phyloP scores from a whole-genome alignment of 208 protist species.

The Crithidia bombi region DNA sequence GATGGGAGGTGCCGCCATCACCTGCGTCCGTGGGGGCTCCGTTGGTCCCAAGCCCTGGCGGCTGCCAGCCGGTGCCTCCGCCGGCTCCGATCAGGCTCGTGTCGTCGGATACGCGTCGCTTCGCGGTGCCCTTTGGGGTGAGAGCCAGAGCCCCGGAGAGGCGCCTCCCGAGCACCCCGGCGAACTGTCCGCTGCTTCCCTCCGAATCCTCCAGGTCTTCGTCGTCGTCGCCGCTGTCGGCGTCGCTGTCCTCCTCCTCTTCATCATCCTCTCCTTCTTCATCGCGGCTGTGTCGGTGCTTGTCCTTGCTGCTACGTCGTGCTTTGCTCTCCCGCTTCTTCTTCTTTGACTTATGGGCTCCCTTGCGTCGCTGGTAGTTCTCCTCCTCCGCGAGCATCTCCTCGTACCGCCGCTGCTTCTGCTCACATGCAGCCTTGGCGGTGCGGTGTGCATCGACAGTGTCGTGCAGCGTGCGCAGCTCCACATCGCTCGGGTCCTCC shows the following conservation, averaged over 20 bases:
- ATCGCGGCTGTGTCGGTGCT: background rate
- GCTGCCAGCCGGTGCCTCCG: slow-evolving; percentile 13
- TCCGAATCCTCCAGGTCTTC: background rate
- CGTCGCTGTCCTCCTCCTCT: background rate
- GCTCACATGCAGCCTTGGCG: slow-evolving; percentile 28
- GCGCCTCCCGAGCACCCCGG: background rate
- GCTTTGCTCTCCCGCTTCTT: slow-evolving; percentile 11
- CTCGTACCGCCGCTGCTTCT: slow-evolving; percentile 33
- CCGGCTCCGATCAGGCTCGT: background rate
- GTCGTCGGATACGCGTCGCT: background rate
- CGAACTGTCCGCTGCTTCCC: background rate
- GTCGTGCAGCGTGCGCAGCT: slow-evolving; percentile 44
- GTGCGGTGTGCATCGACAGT: slow-evolving; percentile 25
- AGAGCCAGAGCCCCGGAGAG: slow-evolving; percentile 1
- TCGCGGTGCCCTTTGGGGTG: background rate
- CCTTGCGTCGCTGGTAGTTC: slow-evolving; percentile 21
- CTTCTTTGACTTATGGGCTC: slow-evolving; percentile 9
- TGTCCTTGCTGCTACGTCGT: background rate
- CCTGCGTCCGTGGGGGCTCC: no score
- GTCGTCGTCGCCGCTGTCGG: background rate
- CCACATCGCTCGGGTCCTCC: slow-evolving; percentile 65
- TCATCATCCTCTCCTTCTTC: slow-evolving; percentile 1
- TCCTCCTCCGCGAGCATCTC: slow-evolving; percentile 40
- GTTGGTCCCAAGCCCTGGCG: slow-evolving; percentile 14
- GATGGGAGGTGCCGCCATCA: no score